These are phyloP conservation scores for Lactarius hatsudake DNA, from an alignment of 768 basidiomycete genomes.

Conservation along the genomic window DNA sequence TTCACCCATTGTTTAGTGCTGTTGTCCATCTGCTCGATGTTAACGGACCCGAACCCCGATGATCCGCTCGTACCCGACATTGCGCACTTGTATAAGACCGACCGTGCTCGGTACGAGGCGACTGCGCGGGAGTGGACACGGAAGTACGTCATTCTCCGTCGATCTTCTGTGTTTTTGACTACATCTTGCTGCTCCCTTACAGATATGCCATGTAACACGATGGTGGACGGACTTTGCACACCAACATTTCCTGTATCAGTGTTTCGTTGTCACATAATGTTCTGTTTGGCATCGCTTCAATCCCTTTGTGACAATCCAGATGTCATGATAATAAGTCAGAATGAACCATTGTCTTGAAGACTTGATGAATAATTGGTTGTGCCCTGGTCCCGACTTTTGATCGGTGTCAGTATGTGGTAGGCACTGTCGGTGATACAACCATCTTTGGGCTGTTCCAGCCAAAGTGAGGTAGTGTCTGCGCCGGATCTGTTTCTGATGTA, in stretches of 20 bases:
- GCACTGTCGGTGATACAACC: neutral
- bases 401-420: neutral
- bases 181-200: slow-evolving; percentile 6
- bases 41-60: slow-evolving; percentile 99
- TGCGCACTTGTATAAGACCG: slow-evolving; percentile 99
- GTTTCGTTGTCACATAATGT: slow-evolving; percentile 23
- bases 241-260: slow-evolving; percentile 24
- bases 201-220: slow-evolving; percentile 29
- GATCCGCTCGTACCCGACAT: slow-evolving; percentile 99
- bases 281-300: slow-evolving; percentile 21
- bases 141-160: slow-evolving; percentile 61
- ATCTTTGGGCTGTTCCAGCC: too few species aligned
- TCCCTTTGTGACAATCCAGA: slow-evolving; percentile 22
- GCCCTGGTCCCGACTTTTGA: neutral
- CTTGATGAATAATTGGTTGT: neutral
- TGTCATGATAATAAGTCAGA: slow-evolving; percentile 19
- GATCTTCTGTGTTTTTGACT: neutral
- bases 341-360: neutral
- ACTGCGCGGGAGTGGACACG: slow-evolving; percentile 99
- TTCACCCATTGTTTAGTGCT: slow-evolving; percentile 55
- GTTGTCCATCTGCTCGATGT: slow-evolving; percentile 97
- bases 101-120: slow-evolving; percentile 93
- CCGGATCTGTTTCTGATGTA: neutral
- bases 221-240: slow-evolving; percentile 10
- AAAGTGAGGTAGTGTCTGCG: neutral